phyloP scores from a whole-genome alignment of 2,329 filamentous ascomycete species.

The Aspergillus sergii region DNA sequence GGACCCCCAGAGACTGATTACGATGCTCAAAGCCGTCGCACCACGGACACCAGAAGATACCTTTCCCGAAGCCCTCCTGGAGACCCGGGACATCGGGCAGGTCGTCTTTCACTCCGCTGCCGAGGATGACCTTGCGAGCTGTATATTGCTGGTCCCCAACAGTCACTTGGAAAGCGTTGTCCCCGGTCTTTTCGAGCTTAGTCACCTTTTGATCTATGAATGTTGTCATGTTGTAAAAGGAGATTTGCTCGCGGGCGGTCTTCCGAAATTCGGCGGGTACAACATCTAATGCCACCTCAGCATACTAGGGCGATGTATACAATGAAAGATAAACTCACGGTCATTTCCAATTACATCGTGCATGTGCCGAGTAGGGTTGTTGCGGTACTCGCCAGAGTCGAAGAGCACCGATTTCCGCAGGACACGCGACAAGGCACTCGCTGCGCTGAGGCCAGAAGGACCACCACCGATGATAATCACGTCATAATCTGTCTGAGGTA shows the following conservation, averaged over 20 bases:
- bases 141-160: not conserved
- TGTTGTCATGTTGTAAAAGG: not conserved
- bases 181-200: not conserved
- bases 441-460: constrained; percentile 55
- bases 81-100: constrained; percentile 57
- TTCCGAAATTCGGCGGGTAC: not conserved
- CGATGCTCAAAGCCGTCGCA: constrained; percentile 64
- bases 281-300: not conserved
- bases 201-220: not conserved
- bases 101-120: not conserved
- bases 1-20: constrained; percentile 58
- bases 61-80: constrained; percentile 57
- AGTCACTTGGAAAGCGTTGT: not conserved
- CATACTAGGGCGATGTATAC: not conserved
- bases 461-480: constrained; percentile 60
- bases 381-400: constrained; percentile 62
- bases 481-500: constrained; percentile 48
- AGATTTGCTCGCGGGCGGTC: not conserved
- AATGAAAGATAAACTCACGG: constrained; percentile 38
- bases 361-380: constrained; percentile 57
- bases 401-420: constrained; percentile 58
- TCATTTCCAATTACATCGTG: constrained; percentile 63
- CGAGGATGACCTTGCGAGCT: not conserved
- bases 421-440: constrained; percentile 63
- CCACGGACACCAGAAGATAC: constrained; percentile 66